phyloP scores from a whole-genome alignment of 768 basidiomycete species.

The Calocera cornea region DNA sequence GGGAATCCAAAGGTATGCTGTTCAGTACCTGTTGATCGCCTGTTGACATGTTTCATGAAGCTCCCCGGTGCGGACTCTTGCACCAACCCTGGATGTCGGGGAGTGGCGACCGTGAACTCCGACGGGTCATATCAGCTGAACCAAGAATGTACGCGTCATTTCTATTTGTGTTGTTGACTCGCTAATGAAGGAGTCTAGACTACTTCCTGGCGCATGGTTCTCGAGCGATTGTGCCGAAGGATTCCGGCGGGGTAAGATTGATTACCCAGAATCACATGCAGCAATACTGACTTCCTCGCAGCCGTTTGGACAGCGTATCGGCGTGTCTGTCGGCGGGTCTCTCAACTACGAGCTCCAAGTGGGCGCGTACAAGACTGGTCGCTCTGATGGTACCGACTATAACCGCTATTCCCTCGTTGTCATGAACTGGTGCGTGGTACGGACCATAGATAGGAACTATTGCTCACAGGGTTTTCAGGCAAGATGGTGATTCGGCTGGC shows the following conservation, averaged over 20 bases:
- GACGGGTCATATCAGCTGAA: slow-evolving; percentile 48
- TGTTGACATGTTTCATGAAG: neutral
- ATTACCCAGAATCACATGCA: neutral
- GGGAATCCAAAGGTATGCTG: slow-evolving; percentile 37
- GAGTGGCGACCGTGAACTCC: slow-evolving; percentile 51
- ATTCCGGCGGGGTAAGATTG: slow-evolving; percentile 34
- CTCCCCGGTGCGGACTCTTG: slow-evolving; percentile 54
- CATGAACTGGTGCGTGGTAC: slow-evolving; percentile 41
- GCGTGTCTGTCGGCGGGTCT: slow-evolving; percentile 44
- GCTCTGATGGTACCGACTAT: slow-evolving; percentile 39
- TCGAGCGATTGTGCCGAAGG: slow-evolving; percentile 57
- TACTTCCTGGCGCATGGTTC: slow-evolving; percentile 64
- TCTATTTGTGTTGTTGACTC: neutral
- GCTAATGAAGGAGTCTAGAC: slow-evolving; percentile 16
- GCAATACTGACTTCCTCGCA: neutral
- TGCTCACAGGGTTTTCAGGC: neutral
- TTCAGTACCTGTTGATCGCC: neutral
- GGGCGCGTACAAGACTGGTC: slow-evolving; percentile 48
- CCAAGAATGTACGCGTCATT: slow-evolving; percentile 40
- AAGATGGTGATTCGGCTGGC: slow-evolving; percentile 23
- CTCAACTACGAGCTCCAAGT: slow-evolving; percentile 49
- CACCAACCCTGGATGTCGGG: slow-evolving; percentile 46
- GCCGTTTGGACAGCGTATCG: slow-evolving; percentile 55
- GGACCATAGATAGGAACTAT: neutral
- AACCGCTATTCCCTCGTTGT: slow-evolving; percentile 58